Conservation (phyloP, 768 basidiomycete species). For the Tulasnella calospora region DNA sequence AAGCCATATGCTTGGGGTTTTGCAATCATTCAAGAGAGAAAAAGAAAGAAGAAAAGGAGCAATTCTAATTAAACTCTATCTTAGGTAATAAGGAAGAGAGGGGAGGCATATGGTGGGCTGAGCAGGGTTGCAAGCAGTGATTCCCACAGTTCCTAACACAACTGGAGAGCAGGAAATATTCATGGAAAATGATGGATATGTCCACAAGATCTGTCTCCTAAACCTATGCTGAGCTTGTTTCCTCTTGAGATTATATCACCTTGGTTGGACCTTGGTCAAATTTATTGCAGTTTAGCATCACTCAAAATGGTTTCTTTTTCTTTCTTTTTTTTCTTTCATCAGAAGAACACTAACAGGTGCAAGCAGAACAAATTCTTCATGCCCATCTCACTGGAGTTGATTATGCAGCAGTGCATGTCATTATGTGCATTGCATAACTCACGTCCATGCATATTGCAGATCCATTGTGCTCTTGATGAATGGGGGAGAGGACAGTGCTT, state of each 20-base stretch:
- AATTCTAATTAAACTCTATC: too few species aligned
- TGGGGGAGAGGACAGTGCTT: neutral
- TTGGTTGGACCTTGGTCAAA: neutral
- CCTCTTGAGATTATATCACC: neutral
- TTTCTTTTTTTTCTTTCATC: neutral
- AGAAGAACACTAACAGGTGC: neutral
- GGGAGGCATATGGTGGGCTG: too few species aligned
- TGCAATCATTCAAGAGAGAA: too few species aligned
- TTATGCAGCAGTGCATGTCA: neutral
- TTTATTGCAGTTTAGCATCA: neutral
- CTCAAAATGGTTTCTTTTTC: neutral
- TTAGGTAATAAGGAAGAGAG: too few species aligned
- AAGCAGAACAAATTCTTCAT: neutral
- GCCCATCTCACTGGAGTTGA: neutral
- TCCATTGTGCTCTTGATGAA: neutral
- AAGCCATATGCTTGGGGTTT: too few species aligned
- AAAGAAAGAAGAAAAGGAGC: too few species aligned
- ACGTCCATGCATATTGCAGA: neutral
- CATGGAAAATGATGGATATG: neutral
- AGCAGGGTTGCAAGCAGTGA: too few species aligned
- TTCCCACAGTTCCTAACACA: too few species aligned
- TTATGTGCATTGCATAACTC: too few species aligned
- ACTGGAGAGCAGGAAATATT: neutral
- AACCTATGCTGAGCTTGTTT: neutral
- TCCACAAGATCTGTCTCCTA: neutral